phyloP scores from a whole-genome alignment of 176 grass and related monocot species.

The Melocanna baccifera region DNA sequence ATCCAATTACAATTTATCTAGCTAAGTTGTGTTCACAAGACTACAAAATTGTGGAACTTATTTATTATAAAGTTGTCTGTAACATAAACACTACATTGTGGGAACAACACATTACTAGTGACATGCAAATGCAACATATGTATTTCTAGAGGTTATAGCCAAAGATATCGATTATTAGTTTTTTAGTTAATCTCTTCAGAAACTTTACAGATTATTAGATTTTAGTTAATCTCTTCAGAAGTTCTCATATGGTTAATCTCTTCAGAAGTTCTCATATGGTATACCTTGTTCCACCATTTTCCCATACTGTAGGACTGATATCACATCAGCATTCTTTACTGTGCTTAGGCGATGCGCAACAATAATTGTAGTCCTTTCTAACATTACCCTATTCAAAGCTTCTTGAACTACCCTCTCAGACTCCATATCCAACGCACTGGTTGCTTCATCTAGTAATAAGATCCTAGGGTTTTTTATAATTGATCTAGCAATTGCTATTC shows the following conservation, averaged over 20 bases:
- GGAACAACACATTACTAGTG: not conserved
- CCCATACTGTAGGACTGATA: conserved; percentile 75
- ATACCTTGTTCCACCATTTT: conserved; percentile 95
- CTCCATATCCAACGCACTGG: conserved; percentile 79
- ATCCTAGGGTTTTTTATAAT: conserved; percentile 83
- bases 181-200: not conserved
- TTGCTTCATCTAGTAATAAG: conserved; percentile 92
- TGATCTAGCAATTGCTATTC: conserved; percentile 90
- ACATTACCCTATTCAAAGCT: conserved; percentile 75
- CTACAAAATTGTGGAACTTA: not conserved
- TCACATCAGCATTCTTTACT: conserved; percentile 70
- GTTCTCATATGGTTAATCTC: no score
- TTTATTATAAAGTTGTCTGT: not conserved
- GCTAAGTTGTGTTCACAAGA: not conserved
- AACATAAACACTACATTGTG: not conserved
- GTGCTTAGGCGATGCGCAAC: conserved; percentile 90
- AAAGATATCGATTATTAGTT: not conserved
- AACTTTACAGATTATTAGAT: not conserved
- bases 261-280: not conserved
- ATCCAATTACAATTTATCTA: not conserved
- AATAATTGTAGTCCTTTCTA: conserved; percentile 77
- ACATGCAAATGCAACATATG: not conserved
- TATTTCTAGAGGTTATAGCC: not conserved
- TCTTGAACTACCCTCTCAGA: conserved; percentile 84
- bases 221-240: conserved; percentile 3